A percentile compares a stretch with the other conserved stretches of the same genome.
Evolutionary conservation across 371 early-diverging fungal genomes (phyloP).

Genomic region (Quaeritorhiza haematococci): DNA sequence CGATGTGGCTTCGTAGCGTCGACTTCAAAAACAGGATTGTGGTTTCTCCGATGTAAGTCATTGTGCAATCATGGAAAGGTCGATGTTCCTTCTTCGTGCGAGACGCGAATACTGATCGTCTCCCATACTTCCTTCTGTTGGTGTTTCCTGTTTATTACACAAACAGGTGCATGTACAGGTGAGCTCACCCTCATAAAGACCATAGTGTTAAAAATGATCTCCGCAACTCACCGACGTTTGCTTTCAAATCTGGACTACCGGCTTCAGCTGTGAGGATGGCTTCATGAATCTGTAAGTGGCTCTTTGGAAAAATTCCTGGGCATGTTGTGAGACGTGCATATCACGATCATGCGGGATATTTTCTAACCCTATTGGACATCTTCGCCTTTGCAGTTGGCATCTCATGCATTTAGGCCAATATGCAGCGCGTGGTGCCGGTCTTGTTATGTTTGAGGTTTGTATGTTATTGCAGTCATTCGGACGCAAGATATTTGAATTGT

Average conservation of each 20-base stretch:
- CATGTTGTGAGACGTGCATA: conserved; percentile 3
- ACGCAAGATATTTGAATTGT: background rate
- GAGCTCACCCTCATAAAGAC: conserved; percentile 41
- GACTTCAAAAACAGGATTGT: conserved; percentile 67
- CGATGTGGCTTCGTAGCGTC: conserved; percentile 53
- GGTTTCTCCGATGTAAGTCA: conserved; percentile 75
- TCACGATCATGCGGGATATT: conserved; percentile 34
- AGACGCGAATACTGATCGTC: conserved; percentile 7
- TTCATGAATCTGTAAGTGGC: background rate
- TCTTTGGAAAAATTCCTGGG: background rate
- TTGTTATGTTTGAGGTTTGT: conserved; percentile 60
- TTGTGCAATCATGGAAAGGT: background rate
- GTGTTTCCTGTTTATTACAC: background rate
- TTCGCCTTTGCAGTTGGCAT: conserved; percentile 40
- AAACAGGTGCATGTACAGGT: conserved; percentile 54
- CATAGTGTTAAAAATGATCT: too few relatives aligned
- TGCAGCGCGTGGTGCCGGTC: conserved; percentile 69
- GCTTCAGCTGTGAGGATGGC: background rate
- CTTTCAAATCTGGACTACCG: too few relatives aligned
- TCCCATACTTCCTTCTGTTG: background rate
- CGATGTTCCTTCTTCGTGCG: background rate
- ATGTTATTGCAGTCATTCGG: too few relatives aligned
- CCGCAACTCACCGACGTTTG: too few relatives aligned
- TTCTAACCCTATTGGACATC: background rate
- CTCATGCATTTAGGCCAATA: conserved; percentile 65